phyloP scores from a whole-genome alignment of 2,329 filamentous ascomycete species.

The Mycosphaerella sp. region DNA sequence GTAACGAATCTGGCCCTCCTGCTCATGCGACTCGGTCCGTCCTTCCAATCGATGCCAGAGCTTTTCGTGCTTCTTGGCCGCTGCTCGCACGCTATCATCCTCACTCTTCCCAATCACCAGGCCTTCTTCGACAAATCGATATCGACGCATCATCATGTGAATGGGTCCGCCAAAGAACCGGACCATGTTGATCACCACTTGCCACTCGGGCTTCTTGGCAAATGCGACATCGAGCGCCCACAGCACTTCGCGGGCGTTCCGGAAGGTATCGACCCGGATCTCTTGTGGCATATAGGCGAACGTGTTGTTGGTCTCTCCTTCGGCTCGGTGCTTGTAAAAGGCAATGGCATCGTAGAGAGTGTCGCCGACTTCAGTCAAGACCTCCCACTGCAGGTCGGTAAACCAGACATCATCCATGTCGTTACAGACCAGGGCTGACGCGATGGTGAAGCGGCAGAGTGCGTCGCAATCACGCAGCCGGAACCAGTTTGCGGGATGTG shows the following conservation, averaged over 20 bases:
- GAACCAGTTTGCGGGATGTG: conserved; percentile 29
- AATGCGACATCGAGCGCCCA: conserved; percentile 33
- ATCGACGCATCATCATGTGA: conserved; percentile 34
- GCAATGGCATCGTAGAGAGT: conserved; percentile 32
- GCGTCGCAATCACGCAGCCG: conserved; percentile 34
- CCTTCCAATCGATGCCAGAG: conserved; percentile 33
- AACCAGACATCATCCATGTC: conserved; percentile 22
- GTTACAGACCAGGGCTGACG: conserved; percentile 32
- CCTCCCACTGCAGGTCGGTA: conserved; percentile 27
- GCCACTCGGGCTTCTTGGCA: conserved; percentile 7
- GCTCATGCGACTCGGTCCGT: background rate
- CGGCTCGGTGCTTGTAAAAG: conserved; percentile 33
- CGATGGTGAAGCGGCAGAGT: conserved; percentile 32
- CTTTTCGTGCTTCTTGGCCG: conserved; percentile 29
- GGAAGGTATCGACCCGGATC: conserved; percentile 24
- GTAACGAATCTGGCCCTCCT: background rate
- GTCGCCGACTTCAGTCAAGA: conserved; percentile 22
- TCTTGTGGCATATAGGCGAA: conserved; percentile 29
- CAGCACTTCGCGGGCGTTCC: conserved; percentile 28
- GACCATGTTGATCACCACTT: conserved; percentile 24
- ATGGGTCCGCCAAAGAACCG: conserved; percentile 32
- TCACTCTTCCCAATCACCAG: conserved; percentile 29
- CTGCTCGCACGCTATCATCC: conserved; percentile 21
- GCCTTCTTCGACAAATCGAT: conserved; percentile 34
- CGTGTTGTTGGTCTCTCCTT: conserved; percentile 34